A percentile compares a stretch with the other conserved stretches of the same genome.
These are phyloP conservation scores for Moesziomyces sp. DNA, from an alignment of 1,284 basidiomycete species.

Conservation along the genomic window DNA sequence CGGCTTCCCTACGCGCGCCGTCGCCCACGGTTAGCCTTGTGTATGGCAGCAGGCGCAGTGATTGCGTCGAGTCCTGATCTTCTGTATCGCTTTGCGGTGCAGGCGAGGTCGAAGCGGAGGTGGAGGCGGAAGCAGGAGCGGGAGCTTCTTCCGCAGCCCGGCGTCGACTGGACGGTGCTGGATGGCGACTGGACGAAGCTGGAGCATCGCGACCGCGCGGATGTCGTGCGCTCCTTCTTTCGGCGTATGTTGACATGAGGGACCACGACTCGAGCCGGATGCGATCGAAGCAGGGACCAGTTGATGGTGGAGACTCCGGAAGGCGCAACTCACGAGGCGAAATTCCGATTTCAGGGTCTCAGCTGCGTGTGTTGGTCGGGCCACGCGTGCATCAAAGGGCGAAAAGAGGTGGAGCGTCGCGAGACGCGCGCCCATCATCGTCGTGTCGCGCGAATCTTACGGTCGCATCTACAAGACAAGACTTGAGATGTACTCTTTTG, in stretches of 20 bases:
- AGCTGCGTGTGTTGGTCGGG: neutral
- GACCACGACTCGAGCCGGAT: neutral
- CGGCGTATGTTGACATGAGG: neutral
- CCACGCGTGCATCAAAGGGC: too few relatives aligned
- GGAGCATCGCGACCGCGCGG: neutral
- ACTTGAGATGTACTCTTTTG: too few relatives aligned
- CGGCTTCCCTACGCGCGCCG: constrained; percentile 17
- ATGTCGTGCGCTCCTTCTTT: neutral
- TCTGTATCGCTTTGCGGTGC: constrained; percentile 7
- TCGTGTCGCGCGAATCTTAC: too few relatives aligned
- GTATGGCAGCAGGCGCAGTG: neutral
- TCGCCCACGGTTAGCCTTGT: constrained; percentile 27
- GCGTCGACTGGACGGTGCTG: constrained; percentile 8
- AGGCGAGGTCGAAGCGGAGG: neutral
- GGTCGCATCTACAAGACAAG: too few relatives aligned
- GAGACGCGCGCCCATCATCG: neutral
- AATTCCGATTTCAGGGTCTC: constrained; percentile 1
- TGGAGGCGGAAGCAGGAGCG: too few relatives aligned
- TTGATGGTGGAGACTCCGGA: too few relatives aligned
- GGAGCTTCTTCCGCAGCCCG: neutral
- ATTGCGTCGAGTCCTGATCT: constrained; percentile 12
- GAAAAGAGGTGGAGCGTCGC: neutral
- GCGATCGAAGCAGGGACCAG: too few relatives aligned
- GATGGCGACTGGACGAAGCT: constrained; percentile 15
- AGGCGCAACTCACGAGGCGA: neutral